Percentiles rank a stretch among this genome's conserved stretches.
Conservation (phyloP, 2,329 filamentous ascomycete species). For the Aphanoascus verrucosus region DNA sequence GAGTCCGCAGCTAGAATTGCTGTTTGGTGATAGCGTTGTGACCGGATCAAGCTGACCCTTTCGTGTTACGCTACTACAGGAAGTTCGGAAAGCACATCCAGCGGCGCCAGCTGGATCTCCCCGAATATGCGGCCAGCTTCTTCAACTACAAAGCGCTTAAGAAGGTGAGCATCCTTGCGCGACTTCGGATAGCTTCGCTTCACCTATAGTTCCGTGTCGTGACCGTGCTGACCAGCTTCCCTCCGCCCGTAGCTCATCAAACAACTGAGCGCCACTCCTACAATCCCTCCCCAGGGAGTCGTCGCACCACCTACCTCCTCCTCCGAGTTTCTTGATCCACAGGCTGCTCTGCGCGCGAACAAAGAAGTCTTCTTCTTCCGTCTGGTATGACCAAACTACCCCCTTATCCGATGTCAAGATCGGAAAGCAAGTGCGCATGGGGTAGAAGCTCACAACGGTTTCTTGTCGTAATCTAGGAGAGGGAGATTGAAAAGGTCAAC, state of each 20-base stretch:
- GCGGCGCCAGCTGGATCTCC: conserved; percentile 96
- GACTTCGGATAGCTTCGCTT: neutral
- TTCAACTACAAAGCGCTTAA: conserved; percentile 99
- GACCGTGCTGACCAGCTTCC: conserved; percentile 12
- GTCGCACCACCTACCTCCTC: conserved; percentile 27
- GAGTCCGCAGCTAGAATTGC: neutral
- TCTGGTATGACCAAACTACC: conserved; percentile 50
- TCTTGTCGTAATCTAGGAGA: conserved; percentile 52
- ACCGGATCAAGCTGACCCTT: neutral
- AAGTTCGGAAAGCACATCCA: conserved; percentile 99
- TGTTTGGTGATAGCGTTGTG: neutral
- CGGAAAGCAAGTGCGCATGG: neutral
- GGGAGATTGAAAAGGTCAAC: conserved; percentile 97
- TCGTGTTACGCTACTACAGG: conserved; percentile 42
- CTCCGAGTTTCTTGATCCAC: conserved; percentile 55
- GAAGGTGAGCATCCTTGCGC: conserved; percentile 52
- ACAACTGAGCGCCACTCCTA: conserved; percentile 85
- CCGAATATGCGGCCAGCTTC: conserved; percentile 97
- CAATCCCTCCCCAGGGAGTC: conserved; percentile 65
- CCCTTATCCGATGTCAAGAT: neutral
- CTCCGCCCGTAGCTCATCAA: conserved; percentile 72
- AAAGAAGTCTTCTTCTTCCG: conserved; percentile 99
- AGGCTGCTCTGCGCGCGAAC: conserved; percentile 84
- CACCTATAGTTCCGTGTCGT: neutral
- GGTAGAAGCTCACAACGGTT: neutral